phyloP scores from a whole-genome alignment of 345 rosid species.

The Euphorbia tirucalli region DNA sequence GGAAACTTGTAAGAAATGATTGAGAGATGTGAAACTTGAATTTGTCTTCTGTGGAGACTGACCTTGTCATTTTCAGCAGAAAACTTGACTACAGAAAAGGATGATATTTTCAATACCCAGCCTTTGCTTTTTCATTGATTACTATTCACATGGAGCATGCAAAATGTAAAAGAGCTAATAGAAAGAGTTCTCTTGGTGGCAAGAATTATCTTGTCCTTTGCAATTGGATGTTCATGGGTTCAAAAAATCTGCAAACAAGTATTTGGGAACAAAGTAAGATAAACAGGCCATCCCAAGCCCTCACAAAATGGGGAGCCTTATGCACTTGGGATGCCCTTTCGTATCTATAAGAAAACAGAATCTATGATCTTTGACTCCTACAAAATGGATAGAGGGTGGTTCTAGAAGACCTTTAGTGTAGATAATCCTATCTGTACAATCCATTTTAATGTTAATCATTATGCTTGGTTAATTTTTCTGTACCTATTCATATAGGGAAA shows the following conservation, averaged over 20 bases:
- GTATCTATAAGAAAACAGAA: not conserved
- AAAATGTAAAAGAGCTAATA: no score
- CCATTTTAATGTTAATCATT: not conserved
- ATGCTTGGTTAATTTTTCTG: not conserved
- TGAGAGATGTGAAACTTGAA: no score
- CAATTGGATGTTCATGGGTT: not conserved
- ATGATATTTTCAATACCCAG: no score
- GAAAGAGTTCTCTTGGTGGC: not conserved
- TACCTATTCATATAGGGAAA: slow-evolving; percentile 36
- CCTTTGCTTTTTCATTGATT: no score
- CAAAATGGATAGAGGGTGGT: not conserved
- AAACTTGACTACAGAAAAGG: no score
- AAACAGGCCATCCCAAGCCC: not conserved
- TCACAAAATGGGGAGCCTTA: not conserved
- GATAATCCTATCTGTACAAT: not conserved
- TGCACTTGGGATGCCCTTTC: not conserved
- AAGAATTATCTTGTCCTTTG: not conserved
- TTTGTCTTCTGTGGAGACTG: not conserved
- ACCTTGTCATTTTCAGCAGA: no score
- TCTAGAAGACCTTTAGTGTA: not conserved
- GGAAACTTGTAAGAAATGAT: not conserved
- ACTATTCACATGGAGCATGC: no score
- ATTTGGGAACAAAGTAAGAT: not conserved
- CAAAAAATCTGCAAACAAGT: not conserved
- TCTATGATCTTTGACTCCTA: not conserved